Evolutionary conservation across 495 filamentous ascomycete genomes (phyloP), one percentile per base, ranked within the genome.

Genomic region (Penicillium subrubescens): DNA sequence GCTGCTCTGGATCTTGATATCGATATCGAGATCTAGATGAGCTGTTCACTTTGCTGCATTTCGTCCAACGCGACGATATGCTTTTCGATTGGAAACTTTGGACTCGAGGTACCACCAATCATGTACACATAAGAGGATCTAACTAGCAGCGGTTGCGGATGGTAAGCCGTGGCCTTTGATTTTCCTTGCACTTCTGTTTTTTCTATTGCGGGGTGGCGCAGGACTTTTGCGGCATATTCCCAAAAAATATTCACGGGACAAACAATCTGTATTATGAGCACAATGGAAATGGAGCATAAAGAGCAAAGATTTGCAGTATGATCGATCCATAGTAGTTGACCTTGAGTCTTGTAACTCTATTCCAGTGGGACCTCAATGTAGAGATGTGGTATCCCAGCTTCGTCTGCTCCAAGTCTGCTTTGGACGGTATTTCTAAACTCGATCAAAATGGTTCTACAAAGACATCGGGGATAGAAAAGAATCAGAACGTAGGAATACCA

Each of bases 1-100:
- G 92, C 88, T 0, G 84, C 88, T 15, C 76, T 94, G 73, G 92
- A 94, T 74, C 75, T 96, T 64, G 92, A 90, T 12, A 91, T 95
- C 68, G 92, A 95, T 60, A 87, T 92, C 61, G 89, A 92, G 29
- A 90, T 92, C 60, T 86, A 76, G 64, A 44, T 6, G 17, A 15
- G 7, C n/a, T 1, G 43, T 27, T 14, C 10, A 10, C 15, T 8
- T 56, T 12, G 53, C n/a, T 31, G n/a, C 29, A 34, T 56, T 56
- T 21, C 3, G 31, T 37, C 31, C 10, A 35, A 37, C 19, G 1
- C 17, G 35, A 25, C 44, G 34, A 8, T n/a, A n/a, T 58, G 37
- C 31, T 56, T 21, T 37, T n/a, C 21, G 53, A n/a, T 35, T n/a
- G 15, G 11, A n/a, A n/a, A 12, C n/a, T 37, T 6, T 21, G 23